Conservation (phyloP, 140 eudicot species). For the Anethum foeniculum region DNA sequence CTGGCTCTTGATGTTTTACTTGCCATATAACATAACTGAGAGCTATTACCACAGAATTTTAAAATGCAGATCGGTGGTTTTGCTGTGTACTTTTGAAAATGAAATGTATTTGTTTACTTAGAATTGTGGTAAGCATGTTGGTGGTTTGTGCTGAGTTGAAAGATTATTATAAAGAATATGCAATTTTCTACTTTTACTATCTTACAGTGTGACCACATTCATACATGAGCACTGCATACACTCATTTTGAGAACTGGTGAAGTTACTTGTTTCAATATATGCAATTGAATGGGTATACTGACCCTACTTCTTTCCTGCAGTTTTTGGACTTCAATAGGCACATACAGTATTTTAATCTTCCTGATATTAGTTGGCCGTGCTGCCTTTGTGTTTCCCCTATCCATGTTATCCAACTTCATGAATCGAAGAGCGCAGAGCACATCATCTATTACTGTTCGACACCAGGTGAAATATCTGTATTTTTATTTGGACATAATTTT, state of each 20-base stretch:
- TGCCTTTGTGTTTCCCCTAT: slow-evolving; percentile 86
- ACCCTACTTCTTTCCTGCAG: slow-evolving; percentile 28
- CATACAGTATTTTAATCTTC: slow-evolving; percentile 39
- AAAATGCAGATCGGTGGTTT: background rate
- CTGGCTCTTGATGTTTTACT: background rate
- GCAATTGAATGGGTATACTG: background rate
- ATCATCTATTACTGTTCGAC: slow-evolving; percentile 44
- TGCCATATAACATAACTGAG: too few species aligned
- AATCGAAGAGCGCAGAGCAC: slow-evolving; percentile 33
- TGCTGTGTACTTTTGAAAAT: too few species aligned
- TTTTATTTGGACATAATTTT: background rate
- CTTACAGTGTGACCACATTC: background rate
- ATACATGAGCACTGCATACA: background rate
- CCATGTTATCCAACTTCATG: slow-evolving; percentile 58
- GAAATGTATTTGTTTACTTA: too few species aligned
- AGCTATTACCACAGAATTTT: background rate
- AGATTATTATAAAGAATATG: background rate
- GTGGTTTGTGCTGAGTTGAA: background rate
- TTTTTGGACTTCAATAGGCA: slow-evolving; percentile 42
- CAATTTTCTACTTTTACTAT: background rate
- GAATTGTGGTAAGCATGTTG: background rate
- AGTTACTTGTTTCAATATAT: background rate
- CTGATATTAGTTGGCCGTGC: slow-evolving; percentile 77
- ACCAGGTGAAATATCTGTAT: slow-evolving; percentile 44
- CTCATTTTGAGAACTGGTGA: background rate